A percentile compares a stretch with the other conserved stretches of the same genome.
Evolutionary conservation across 345 rosid species (phyloP).

Genomic region (Passiflora organensis): DNA sequence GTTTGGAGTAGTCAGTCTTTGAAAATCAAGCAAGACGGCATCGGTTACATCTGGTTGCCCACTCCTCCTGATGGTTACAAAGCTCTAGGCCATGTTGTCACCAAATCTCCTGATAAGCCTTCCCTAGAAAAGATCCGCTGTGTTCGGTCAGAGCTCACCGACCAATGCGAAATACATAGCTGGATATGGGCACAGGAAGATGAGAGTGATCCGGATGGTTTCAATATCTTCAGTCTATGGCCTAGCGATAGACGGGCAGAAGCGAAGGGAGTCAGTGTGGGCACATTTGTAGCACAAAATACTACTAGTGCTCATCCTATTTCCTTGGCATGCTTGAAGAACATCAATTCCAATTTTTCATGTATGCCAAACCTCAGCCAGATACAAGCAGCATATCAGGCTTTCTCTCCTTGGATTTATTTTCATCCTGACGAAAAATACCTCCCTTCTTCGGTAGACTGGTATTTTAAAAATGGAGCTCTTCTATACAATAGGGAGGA

Average conservation of each 20-base stretch:
- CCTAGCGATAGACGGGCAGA: slow-evolving; percentile 44
- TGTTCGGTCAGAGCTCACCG: slow-evolving; percentile 61
- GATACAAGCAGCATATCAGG: slow-evolving; percentile 34
- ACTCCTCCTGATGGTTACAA: slow-evolving; percentile 63
- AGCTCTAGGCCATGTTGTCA: slow-evolving; percentile 55
- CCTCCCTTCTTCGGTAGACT: slow-evolving; percentile 63
- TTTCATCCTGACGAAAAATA: slow-evolving; percentile 72
- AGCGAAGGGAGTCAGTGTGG: slow-evolving; percentile 51
- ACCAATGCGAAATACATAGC: slow-evolving; percentile 38
- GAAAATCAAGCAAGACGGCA: slow-evolving; percentile 56
- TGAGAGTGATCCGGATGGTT: slow-evolving; percentile 16
- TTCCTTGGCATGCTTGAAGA: slow-evolving; percentile 60
- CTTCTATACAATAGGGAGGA: slow-evolving; percentile 56
- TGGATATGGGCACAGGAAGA: slow-evolving; percentile 55
- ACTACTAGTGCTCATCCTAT: slow-evolving; percentile 3
- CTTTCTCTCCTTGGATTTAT: slow-evolving; percentile 58
- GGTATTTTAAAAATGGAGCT: slow-evolving; percentile 72
- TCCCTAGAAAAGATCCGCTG: slow-evolving; percentile 55
- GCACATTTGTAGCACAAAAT: slow-evolving; percentile 50
- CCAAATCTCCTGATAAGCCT: slow-evolving; percentile 59
- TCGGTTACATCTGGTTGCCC: slow-evolving; percentile 68
- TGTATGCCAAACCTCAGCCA: slow-evolving; percentile 61
- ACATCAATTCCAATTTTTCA: slow-evolving; percentile 30
- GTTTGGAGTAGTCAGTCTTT: slow-evolving; percentile 61
- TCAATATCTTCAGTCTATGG: slow-evolving; percentile 34